Conservation (phyloP, 768 basidiomycete species). For the Pisolithus marmoratus region DNA sequence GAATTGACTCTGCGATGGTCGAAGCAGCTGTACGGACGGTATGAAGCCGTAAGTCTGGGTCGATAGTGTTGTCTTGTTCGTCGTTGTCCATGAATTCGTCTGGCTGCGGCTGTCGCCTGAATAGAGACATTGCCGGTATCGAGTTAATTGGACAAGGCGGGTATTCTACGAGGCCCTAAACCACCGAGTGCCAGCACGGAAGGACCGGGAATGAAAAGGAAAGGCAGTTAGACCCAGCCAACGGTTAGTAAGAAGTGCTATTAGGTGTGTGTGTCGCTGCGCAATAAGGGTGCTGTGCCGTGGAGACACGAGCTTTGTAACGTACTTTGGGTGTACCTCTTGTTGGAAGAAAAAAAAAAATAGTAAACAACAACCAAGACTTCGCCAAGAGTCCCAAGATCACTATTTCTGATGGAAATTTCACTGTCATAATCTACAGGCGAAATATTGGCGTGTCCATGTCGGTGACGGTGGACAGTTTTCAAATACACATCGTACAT, state of each 20-base stretch:
- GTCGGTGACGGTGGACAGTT: too few relatives aligned
- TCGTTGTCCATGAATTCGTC: slow-evolving; percentile 40
- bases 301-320: too few relatives aligned
- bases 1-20: slow-evolving; percentile 82
- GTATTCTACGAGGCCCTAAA: slow-evolving; percentile 10
- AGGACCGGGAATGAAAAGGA: slow-evolving; percentile 10
- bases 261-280: background rate
- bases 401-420: too few relatives aligned
- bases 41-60: slow-evolving; percentile 81
- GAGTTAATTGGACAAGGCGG: slow-evolving; percentile 12
- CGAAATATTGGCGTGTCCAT: too few relatives aligned
- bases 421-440: too few relatives aligned
- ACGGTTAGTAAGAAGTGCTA: background rate
- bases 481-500: too few relatives aligned
- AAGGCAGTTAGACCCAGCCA: background rate
- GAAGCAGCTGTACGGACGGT: slow-evolving; percentile 93
- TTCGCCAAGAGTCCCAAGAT: too few relatives aligned
- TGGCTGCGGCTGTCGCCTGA: slow-evolving; percentile 32
- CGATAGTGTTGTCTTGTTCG: slow-evolving; percentile 63
- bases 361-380: too few relatives aligned
- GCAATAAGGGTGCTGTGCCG: background rate
- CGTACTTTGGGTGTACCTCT: too few relatives aligned
- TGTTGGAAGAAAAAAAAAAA: too few relatives aligned
- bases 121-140: slow-evolving; percentile 29
- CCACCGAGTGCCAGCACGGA: slow-evolving; percentile 29